Percentiles rank a stretch among this genome's conserved stretches.
Evolutionary conservation across 805 yeast species (phyloP).

Genomic region (Saccharomycopsis sp.): DNA sequence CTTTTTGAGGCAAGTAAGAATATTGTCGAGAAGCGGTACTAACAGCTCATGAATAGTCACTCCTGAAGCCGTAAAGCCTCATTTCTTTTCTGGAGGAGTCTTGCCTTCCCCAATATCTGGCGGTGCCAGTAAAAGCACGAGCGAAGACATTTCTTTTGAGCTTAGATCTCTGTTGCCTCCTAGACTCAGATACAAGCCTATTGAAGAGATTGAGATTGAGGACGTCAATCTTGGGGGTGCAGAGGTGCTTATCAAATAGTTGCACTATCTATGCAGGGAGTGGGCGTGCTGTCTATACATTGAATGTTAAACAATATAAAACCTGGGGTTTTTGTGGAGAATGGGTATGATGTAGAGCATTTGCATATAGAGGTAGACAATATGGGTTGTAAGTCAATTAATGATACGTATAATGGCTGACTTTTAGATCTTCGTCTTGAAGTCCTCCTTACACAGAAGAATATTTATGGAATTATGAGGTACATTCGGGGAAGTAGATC

Average conservation of each 20-base stretch:
- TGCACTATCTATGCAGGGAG: no score
- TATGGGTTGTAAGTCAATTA: no score
- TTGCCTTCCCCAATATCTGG: conserved; percentile 28
- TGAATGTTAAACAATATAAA: no score
- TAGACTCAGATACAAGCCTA: conserved; percentile 61
- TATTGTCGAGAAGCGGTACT: not conserved
- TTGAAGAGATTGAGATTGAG: conserved; percentile 67
- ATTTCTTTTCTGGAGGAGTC: conserved; percentile 38
- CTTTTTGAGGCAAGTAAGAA: not conserved
- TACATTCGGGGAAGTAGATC: no score
- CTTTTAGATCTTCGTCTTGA: no score
- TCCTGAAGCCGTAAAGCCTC: conserved; percentile 29
- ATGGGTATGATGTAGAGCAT: no score
- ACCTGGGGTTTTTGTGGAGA: no score
- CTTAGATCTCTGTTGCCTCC: conserved; percentile 53
- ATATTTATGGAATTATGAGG: no score
- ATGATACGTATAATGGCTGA: no score
- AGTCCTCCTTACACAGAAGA: no score
- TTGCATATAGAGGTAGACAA: no score
- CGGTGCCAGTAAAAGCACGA: conserved; percentile 19
- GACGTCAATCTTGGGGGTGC: conserved; percentile 84
- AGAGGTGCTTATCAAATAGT: conserved; percentile 27
- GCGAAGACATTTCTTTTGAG: conserved; percentile 20
- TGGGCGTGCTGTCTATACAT: no score
- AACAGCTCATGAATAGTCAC: not conserved